Evolutionary conservation across 179 eudicot species (phyloP).

Genomic region (Actinidia arguta): DNA sequence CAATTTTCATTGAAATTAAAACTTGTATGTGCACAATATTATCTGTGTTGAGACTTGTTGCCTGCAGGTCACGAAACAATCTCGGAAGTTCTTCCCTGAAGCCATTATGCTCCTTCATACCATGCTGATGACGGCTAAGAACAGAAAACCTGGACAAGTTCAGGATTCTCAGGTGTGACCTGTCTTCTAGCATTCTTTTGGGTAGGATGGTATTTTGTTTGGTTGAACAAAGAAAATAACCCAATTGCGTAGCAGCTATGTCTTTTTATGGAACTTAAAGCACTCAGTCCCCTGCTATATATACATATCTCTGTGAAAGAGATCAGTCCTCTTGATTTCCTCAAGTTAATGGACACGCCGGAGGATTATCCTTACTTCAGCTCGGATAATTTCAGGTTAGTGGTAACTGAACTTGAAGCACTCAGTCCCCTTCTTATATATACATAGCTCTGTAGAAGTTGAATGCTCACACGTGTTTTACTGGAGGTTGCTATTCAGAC

Average conservation of each 20-base stretch:
- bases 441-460: no score
- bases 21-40: not conserved
- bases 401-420: no score
- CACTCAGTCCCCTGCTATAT: conserved; percentile 55
- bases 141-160: conserved; percentile 40
- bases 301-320: conserved; percentile 47
- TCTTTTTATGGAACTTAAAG: conserved; percentile 68
- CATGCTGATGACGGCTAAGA: conserved; percentile 63
- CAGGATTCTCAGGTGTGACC: conserved; percentile 61
- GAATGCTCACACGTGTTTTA: not conserved
- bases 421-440: no score
- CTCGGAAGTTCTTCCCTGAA: conserved; percentile 86
- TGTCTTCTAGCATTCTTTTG: not conserved
- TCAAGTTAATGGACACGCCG: conserved; percentile 71
- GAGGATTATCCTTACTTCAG: conserved; percentile 72
- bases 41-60: conserved; percentile 2
- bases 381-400: conserved; percentile 80
- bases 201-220: not conserved
- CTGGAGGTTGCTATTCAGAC: not conserved
- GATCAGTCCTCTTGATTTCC: conserved; percentile 71
- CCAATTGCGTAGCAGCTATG: conserved; percentile 37
- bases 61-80: conserved; percentile 74
- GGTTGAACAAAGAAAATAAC: conserved; percentile 12
- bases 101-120: conserved; percentile 70
- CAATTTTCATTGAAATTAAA: no score